Percentiles rank a stretch among this genome's conserved stretches.
Evolutionary conservation across 768 basidiomycete genomes (phyloP).

Genomic region (Collybiopsis confluens): DNA sequence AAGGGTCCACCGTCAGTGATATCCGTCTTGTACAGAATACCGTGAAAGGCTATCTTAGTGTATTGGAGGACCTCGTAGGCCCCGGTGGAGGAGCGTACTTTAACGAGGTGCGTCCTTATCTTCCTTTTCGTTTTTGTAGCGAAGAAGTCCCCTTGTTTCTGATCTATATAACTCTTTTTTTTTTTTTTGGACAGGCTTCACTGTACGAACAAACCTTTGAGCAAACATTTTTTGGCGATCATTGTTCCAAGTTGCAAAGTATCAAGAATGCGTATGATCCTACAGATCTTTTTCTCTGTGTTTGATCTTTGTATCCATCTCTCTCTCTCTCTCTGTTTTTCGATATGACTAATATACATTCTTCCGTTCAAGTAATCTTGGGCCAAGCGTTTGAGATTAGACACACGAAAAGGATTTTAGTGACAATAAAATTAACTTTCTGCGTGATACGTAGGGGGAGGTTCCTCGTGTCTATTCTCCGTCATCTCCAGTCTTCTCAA

Average conservation of each 20-base stretch:
- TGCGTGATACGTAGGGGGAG: no score
- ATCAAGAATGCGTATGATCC: constrained; percentile 48
- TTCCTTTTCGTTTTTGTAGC: background rate
- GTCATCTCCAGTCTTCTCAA: no score
- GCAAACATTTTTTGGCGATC: constrained; percentile 42
- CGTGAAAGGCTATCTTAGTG: constrained; percentile 16
- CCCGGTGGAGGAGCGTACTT: constrained; percentile 40
- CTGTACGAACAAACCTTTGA: constrained; percentile 36
- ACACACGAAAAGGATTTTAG: no score
- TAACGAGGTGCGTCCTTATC: constrained; percentile 38
- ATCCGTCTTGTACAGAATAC: constrained; percentile 12
- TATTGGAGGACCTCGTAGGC: constrained; percentile 21
- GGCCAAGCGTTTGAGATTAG: no score
- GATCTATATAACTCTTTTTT: no score
- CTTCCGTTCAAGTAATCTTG: no score
- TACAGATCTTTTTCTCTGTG: constrained; percentile 27
- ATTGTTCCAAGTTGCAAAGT: constrained; percentile 32
- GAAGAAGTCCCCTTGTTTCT: no score
- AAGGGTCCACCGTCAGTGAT: constrained; percentile 10
- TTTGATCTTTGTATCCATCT: no score
- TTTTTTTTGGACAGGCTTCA: constrained; percentile 30
- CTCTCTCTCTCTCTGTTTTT: no score
- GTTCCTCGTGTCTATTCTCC: no score
- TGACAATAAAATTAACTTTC: no score
- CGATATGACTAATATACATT: no score